A percentile compares a stretch with the other conserved stretches of the same genome.
Conservation (phyloP, 345 rosid species). For the Syzygium oleosum region DNA sequence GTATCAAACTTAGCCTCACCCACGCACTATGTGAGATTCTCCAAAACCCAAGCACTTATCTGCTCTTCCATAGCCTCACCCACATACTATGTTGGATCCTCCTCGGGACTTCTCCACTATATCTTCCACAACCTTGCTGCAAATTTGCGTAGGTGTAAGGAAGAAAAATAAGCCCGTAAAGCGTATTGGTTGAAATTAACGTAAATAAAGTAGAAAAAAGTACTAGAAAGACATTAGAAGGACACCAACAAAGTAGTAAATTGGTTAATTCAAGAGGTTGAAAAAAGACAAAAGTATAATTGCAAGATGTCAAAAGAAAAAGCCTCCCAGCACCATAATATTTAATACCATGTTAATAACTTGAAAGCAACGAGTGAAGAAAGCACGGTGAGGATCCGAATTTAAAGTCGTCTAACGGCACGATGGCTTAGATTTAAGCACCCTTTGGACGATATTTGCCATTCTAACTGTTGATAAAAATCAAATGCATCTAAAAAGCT, state of each 20-base stretch:
- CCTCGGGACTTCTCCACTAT: background rate
- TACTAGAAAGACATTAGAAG: background rate
- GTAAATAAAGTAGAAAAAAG: background rate
- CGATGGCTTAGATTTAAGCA: background rate
- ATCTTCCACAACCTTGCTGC: background rate
- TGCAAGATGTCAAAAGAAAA: background rate
- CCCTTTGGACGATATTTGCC: background rate
- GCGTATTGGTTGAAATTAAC: background rate
- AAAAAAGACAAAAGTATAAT: background rate
- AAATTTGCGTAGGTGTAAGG: background rate
- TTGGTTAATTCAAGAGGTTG: background rate
- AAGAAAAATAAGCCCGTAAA: background rate
- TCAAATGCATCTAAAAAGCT: background rate
- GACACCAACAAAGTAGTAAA: background rate
- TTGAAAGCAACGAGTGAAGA: background rate
- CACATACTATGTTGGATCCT: background rate
- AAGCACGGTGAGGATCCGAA: background rate
- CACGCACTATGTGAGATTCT: background rate
- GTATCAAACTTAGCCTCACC: background rate
- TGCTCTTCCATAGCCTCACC: background rate
- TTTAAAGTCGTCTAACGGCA: background rate
- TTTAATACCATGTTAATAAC: background rate
- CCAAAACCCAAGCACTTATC: background rate
- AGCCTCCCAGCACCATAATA: background rate
- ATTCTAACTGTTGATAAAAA: background rate